These are phyloP conservation scores for Amanita jacksonii DNA, from an alignment of 768 basidiomycete genomes.

Conservation along the genomic window DNA sequence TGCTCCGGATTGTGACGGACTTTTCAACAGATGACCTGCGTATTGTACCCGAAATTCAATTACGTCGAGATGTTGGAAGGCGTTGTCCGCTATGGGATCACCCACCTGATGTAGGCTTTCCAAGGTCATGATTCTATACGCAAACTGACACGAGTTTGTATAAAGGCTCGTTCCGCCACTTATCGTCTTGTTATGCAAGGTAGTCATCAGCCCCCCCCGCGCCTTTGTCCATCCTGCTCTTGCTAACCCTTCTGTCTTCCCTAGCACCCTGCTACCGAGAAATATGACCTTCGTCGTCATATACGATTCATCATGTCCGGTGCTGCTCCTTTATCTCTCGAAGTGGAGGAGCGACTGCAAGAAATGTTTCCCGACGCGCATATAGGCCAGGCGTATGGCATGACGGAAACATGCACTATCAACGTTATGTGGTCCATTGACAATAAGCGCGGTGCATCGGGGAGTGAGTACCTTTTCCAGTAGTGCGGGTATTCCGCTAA, in stretches of 20 bases:
- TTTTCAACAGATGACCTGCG: constrained; percentile 34
- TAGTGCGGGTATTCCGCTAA: constrained; percentile 12
- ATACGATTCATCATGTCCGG: constrained; percentile 43
- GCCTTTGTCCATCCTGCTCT: background rate
- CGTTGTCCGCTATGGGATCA: constrained; percentile 47
- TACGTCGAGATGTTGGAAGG: constrained; percentile 53
- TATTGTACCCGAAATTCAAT: constrained; percentile 54
- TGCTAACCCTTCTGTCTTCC: background rate
- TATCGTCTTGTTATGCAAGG: constrained; percentile 49
- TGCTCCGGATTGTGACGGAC: background rate
- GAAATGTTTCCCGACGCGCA: constrained; percentile 41
- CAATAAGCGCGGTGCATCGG: constrained; percentile 39
- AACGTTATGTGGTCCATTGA: constrained; percentile 39
- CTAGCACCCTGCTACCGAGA: constrained; percentile 42
- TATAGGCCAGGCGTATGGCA: constrained; percentile 55
- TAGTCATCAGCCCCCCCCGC: no score
- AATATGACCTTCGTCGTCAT: constrained; percentile 40
- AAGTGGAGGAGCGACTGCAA: constrained; percentile 40
- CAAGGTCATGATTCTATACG: background rate
- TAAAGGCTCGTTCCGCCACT: constrained; percentile 48
- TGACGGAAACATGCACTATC: constrained; percentile 56
- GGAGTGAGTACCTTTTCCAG: no score
- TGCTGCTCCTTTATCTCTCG: constrained; percentile 48
- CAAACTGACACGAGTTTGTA: background rate
- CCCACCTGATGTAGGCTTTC: constrained; percentile 38